A percentile compares a stretch with the other conserved stretches of the same genome.
phyloP scores from a whole-genome alignment of 768 basidiomycete species.

The Zangia roseola region DNA sequence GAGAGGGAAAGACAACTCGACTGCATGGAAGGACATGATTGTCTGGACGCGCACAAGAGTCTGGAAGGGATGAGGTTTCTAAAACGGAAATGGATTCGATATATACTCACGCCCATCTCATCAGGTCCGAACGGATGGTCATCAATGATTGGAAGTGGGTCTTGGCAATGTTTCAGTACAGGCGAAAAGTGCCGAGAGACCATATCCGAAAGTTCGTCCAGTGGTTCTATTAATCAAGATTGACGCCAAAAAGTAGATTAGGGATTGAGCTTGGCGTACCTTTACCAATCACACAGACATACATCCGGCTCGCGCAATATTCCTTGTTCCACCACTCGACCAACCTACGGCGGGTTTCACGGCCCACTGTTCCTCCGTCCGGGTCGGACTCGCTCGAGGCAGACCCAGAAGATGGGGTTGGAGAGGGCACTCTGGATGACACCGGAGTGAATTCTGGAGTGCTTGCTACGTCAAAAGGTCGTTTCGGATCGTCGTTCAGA shows the following conservation, averaged over 20 bases:
- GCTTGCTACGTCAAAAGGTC: slow-evolving; percentile 15
- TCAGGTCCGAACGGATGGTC: slow-evolving; percentile 77
- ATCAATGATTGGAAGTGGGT: slow-evolving; percentile 57
- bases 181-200: slow-evolving; percentile 70
- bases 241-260: background rate
- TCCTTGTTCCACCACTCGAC: slow-evolving; percentile 84
- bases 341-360: slow-evolving; percentile 73
- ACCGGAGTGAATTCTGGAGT: slow-evolving; percentile 41
- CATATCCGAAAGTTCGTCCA: slow-evolving; percentile 67
- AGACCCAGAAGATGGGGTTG: slow-evolving; percentile 56
- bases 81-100: background rate
- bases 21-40: slow-evolving; percentile 79
- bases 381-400: slow-evolving; percentile 58
- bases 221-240: slow-evolving; percentile 50
- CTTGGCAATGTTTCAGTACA: slow-evolving; percentile 59
- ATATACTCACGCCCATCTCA: slow-evolving; percentile 66
- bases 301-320: slow-evolving; percentile 84
- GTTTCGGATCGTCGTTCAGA: slow-evolving; percentile 24
- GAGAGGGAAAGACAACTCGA: slow-evolving; percentile 82
- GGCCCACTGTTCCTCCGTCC: slow-evolving; percentile 75
- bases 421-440: slow-evolving; percentile 58
- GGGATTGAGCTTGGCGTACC: slow-evolving; percentile 39
- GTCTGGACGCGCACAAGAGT: slow-evolving; percentile 86
- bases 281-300: slow-evolving; percentile 74
- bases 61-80: slow-evolving; percentile 36